A percentile compares a stretch with the other conserved stretches of the same genome.
Evolutionary conservation across 805 yeast genomes (phyloP).

Genomic region (Huiozyma naganishii): DNA sequence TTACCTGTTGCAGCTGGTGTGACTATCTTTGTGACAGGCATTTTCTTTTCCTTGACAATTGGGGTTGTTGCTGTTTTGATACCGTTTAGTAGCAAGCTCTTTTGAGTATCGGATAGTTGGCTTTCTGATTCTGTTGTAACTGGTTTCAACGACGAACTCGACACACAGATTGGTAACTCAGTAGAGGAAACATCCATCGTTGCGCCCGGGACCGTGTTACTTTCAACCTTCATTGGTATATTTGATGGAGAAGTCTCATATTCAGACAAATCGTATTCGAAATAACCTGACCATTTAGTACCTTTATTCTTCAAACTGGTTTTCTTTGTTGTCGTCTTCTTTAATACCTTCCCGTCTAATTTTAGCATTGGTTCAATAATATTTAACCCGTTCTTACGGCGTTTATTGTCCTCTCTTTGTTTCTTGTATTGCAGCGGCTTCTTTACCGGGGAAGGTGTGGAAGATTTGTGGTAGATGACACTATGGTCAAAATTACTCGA

Average conservation of each 20-base stretch:
- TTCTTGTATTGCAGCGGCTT: background rate
- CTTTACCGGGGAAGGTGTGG: constrained; percentile 19
- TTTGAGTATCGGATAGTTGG: constrained; percentile 9
- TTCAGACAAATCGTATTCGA: constrained; percentile 21
- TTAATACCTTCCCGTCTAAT: background rate
- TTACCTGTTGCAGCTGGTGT: background rate
- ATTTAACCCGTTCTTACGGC: background rate
- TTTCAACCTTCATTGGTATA: background rate
- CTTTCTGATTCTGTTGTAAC: too few relatives aligned
- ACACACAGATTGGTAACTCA: too few relatives aligned
- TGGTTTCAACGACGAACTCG: too few relatives aligned
- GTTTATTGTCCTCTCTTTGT: background rate
- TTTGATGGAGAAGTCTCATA: constrained; percentile 7
- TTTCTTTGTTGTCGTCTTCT: background rate
- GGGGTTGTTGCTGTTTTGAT: background rate
- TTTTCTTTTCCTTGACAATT: background rate
- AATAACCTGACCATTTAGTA: constrained; percentile 22
- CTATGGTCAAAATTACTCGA: background rate
- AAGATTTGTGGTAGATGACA: constrained; percentile 8
- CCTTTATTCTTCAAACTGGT: constrained; percentile 4
- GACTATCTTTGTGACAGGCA: background rate
- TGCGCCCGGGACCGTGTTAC: too few relatives aligned
- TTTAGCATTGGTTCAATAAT: background rate
- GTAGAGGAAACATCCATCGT: too few relatives aligned
- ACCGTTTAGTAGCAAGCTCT: constrained; percentile 9